Percentiles rank a stretch among this genome's conserved stretches.
phyloP scores from a whole-genome alignment of 345 rosid species.

The Chamaenerion angustifolium region DNA sequence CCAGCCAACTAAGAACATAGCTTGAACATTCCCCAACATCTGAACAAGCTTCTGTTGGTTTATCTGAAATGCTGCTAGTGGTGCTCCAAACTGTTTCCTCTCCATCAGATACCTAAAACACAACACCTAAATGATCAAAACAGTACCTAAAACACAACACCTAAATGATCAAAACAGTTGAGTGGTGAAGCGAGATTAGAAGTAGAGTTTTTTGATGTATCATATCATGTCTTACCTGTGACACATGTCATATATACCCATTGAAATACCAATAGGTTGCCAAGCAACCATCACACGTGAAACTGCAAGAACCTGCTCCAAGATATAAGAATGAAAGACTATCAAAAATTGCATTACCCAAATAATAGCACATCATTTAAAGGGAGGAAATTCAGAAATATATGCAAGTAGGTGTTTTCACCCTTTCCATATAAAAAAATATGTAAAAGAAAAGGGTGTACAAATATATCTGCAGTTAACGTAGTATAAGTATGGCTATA shows the following conservation, averaged over 20 bases:
- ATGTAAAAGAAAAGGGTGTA: too few relatives aligned
- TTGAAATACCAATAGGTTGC: slow-evolving; percentile 90
- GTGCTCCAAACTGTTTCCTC: slow-evolving; percentile 97
- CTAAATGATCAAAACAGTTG: slow-evolving; percentile 1
- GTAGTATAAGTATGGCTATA: too few relatives aligned
- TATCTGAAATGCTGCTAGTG: slow-evolving; percentile 82
- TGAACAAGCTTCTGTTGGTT: slow-evolving; percentile 86
- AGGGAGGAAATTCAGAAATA: not conserved
- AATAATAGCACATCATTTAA: not conserved
- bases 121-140: slow-evolving; percentile 10
- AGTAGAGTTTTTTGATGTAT: not conserved
- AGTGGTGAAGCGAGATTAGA: too few relatives aligned
- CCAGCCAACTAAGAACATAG: slow-evolving; percentile 90
- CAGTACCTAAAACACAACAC: too few relatives aligned
- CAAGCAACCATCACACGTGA: slow-evolving; percentile 93
- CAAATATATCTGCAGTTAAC: too few relatives aligned
- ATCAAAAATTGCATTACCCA: too few relatives aligned
- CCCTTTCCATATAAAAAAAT: too few relatives aligned
- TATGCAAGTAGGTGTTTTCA: too few relatives aligned
- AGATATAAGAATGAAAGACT: not conserved
- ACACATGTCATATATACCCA: slow-evolving; percentile 96
- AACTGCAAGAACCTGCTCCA: slow-evolving; percentile 65
- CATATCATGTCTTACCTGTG: slow-evolving; percentile 38
- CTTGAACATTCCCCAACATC: slow-evolving; percentile 84
- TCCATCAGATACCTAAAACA: slow-evolving; percentile 59